Evolutionary conservation across 164 flowering plant species (phyloP).

Genomic region (Dillenia suffruticosa): DNA sequence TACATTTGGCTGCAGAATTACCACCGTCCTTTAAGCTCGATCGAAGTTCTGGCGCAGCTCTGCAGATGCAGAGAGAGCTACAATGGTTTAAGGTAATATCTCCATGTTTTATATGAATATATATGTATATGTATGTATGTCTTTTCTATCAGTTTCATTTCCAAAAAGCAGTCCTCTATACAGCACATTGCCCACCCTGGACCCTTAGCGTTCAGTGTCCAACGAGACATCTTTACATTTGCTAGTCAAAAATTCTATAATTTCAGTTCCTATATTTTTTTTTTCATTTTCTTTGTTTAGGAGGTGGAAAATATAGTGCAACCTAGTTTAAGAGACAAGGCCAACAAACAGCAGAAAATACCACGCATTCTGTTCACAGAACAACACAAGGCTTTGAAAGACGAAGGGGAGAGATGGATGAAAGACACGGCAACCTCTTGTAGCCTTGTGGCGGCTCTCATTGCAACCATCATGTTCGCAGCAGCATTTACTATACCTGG

Average conservation of each 20-base stretch:
- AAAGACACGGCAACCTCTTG: conserved; percentile 2
- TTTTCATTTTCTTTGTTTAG: conserved; percentile 3
- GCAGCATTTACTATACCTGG: neutral
- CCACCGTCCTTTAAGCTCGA: conserved; percentile 11
- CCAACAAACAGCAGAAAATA: conserved; percentile 2
- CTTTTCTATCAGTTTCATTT: neutral
- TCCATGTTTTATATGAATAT: no score
- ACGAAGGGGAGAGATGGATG: conserved; percentile 20
- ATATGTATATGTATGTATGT: no score
- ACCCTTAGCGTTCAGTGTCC: no score
- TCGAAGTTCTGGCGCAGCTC: conserved; percentile 15
- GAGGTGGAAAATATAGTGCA: conserved; percentile 15
- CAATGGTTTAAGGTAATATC: conserved; percentile 15
- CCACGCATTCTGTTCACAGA: conserved; percentile 18
- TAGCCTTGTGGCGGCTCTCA: conserved; percentile 1
- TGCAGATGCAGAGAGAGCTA: conserved; percentile 21
- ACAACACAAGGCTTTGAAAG: neutral
- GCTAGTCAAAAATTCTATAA: no score
- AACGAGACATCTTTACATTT: no score
- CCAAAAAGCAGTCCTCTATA: no score
- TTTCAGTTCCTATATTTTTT: no score
- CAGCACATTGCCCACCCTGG: no score
- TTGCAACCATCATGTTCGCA: neutral
- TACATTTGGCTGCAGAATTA: conserved; percentile 15
- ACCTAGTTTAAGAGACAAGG: no score